phyloP scores from a whole-genome alignment of 2,329 filamentous ascomycete species.

The Tolypocladium album region DNA sequence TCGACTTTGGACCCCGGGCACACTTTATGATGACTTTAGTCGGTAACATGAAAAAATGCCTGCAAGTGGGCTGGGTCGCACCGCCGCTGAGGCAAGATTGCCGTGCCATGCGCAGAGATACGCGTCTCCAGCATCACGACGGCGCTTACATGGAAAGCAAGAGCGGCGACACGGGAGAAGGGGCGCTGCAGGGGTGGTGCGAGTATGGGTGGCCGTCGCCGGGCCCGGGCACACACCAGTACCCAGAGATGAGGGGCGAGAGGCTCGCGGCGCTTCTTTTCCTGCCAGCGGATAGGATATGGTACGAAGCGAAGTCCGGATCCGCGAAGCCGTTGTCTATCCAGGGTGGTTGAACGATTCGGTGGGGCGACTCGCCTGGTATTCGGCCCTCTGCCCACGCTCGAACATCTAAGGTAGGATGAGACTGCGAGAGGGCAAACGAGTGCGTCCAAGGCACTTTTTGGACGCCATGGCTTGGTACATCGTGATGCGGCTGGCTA shows the following conservation, averaged over 20 bases:
- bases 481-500: not conserved
- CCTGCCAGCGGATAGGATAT: slow-evolving; percentile 42
- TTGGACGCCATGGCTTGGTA: too few species aligned
- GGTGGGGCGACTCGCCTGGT: not conserved
- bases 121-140: slow-evolving; percentile 45
- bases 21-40: slow-evolving; percentile 30
- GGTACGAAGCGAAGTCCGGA: slow-evolving; percentile 32
- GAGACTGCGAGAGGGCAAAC: not conserved
- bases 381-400: not conserved
- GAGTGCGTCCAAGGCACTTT: not conserved
- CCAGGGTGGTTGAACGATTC: not conserved
- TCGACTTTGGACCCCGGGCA: slow-evolving; percentile 30
- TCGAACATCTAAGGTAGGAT: too few species aligned
- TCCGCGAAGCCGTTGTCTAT: slow-evolving; percentile 24
- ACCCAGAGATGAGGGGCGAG: slow-evolving; percentile 39
- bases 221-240: slow-evolving; percentile 45
- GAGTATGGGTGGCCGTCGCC: slow-evolving; percentile 45
- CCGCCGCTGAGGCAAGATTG: slow-evolving; percentile 36
- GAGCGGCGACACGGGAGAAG: not conserved
- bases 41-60: slow-evolving; percentile 22
- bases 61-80: slow-evolving; percentile 33
- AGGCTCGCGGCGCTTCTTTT: slow-evolving; percentile 43
- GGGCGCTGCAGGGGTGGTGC: slow-evolving; percentile 32
- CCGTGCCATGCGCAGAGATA: slow-evolving; percentile 31
- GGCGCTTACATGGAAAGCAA: slow-evolving; percentile 40